Conservation (phyloP, 768 basidiomycete species). For the Hygrocybe coccinea region DNA sequence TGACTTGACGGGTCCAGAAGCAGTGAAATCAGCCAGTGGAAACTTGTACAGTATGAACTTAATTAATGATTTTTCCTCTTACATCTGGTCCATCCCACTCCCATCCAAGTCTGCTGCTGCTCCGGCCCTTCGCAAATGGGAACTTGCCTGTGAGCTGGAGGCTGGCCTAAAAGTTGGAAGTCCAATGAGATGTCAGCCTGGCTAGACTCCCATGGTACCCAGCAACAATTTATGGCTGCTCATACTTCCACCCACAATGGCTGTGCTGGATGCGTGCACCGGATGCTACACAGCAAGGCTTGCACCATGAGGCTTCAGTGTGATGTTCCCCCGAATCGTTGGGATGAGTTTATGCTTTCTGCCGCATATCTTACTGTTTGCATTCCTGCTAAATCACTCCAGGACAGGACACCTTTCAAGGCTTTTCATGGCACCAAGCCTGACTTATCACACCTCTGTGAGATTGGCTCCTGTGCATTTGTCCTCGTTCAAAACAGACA, state of each 20-base stretch:
- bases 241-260: conserved; percentile 38
- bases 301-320: conserved; percentile 27
- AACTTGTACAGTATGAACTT: conserved; percentile 31
- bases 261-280: conserved; percentile 33
- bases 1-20: conserved; percentile 16
- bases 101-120: conserved; percentile 24
- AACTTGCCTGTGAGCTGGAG: conserved; percentile 17
- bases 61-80: conserved; percentile 29
- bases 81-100: conserved; percentile 31
- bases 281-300: conserved; percentile 29
- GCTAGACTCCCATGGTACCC: conserved; percentile 8
- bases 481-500: too few species aligned
- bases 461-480: too few species aligned
- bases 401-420: too few species aligned
- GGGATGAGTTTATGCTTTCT: conserved; percentile 33
- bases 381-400: conserved; percentile 5
- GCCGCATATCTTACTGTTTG: conserved; percentile 14
- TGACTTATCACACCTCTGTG: too few species aligned
- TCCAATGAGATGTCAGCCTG: conserved; percentile 17
- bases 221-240: conserved; percentile 22
- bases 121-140: conserved; percentile 20
- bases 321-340: conserved; percentile 13
- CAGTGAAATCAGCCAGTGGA: conserved; percentile 8
- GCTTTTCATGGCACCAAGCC: too few species aligned
- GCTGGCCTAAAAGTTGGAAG: conserved; percentile 17